Base-by-base conservation (phyloP, 2,329 filamentous ascomycete species). In the Magnaporthiopsis rhizophila region DNA sequence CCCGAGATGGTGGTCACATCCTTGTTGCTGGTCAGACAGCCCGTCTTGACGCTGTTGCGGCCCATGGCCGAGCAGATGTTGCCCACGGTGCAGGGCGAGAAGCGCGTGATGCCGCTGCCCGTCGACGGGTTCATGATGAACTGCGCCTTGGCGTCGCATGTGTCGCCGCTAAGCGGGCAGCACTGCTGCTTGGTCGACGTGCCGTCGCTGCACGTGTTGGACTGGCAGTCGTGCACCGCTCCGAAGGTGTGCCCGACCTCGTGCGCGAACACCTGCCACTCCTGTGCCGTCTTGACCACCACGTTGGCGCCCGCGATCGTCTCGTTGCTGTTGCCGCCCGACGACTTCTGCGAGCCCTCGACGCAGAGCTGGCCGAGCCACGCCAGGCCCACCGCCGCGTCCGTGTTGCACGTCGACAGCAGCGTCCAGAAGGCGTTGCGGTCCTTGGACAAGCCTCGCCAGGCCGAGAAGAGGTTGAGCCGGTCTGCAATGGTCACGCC, bases 101-200 rank as follows among this genome's bases (percentile, higher is more conserved):
- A 99, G 58, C 83, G 79, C 0, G 83, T 89, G 73, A 97, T 91
- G 65, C 86, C 84, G 11, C 80, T 74, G 15, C 83, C 84, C 1
- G 94, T 95, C 13, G 90, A 95, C 0, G 95, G 95, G 74, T 98
- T 98, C 95, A 99, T 99, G 76, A 99, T 92, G 77, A 87, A 99
- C 66, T 83, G 76, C n/a, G 85, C 88, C 58, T 82, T 79, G 28
- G 95, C 95, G 74, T 96, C 81, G 74, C 95, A 99, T 0, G 78
- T 81, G 58, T 67, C 74, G 11, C 79, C 71, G 69, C 82, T 89
- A 9, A 97, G 80, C 0, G 93, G 95, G 70, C 95, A 99, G 75
- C 95, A 99, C 70, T 83, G 77, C 69, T 82, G 82, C 64, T 73
- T 76, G 12, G 74, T 73, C 8, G 75, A 75, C 53, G 85, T 84